Conservation (phyloP, 2,329 filamentous ascomycete genomes). For the Exophiala viscosa region DNA sequence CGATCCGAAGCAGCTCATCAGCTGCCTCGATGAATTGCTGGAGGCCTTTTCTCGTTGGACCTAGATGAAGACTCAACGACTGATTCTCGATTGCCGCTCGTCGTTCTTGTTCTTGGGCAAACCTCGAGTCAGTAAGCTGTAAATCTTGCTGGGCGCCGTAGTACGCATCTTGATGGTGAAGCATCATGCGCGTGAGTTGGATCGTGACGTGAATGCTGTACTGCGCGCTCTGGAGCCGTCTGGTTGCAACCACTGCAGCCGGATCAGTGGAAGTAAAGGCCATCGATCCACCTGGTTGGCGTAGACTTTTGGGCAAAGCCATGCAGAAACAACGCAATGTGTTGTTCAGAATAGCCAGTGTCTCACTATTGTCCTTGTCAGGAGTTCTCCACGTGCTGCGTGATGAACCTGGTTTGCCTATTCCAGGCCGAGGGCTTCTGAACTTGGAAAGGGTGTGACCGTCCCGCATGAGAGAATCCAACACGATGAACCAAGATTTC, state of each 20-base stretch:
- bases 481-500: slow-evolving; percentile 39
- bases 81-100: neutral
- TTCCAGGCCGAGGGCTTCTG: slow-evolving; percentile 12
- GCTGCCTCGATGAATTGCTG: slow-evolving; percentile 32
- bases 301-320: slow-evolving; percentile 31
- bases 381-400: neutral
- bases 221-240: slow-evolving; percentile 27
- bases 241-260: neutral
- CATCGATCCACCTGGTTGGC: slow-evolving; percentile 32
- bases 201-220: slow-evolving; percentile 36
- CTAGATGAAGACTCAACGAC: slow-evolving; percentile 3
- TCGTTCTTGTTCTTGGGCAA: no score
- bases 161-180: slow-evolving; percentile 4
- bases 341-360: slow-evolving; percentile 3
- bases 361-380: slow-evolving; percentile 3
- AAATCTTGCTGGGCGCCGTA: slow-evolving; percentile 4
- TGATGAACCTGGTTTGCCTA: no score
- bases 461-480: slow-evolving; percentile 38
- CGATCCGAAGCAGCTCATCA: slow-evolving; percentile 31
- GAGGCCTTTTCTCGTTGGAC: slow-evolving; percentile 2
- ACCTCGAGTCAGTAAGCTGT: neutral
- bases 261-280: neutral
- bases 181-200: slow-evolving; percentile 35
- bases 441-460: slow-evolving; percentile 32
- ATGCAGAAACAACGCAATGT: slow-evolving; percentile 25